Base-by-base conservation (phyloP, 805 yeast species). In the Jamesozyma rosinii region DNA sequence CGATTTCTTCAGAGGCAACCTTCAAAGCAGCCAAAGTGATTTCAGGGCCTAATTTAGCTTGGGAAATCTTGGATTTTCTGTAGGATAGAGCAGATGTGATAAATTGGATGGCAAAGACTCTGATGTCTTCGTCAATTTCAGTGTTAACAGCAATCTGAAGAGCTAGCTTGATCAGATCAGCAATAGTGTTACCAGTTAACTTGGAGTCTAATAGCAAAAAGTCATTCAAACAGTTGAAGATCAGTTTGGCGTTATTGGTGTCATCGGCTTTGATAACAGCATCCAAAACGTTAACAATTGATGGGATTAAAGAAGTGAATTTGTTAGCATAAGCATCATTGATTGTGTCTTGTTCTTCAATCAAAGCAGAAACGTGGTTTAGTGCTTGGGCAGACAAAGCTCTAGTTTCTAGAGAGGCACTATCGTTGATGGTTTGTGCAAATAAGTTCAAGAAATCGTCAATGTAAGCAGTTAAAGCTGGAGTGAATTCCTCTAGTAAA, bases 171-270 rank as follows among this genome's bases (percentile, higher is more conserved):
- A 88, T 68, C 54, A 92, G 74, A 41, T 73, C 78, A 39, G 79
- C 67, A 50, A 90, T 72, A 51, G 78, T 73, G 56, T 83, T 81
- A 55, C 95, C 94, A 27, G 88, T 72, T 49, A 90, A 71, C 56
- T 80, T 79, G 56, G 83, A 72, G 58, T 89, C 96, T 49, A 83
- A 69, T 57, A 81, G 70, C 41, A 87, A 69, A 58, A 92, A 73
- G 50, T 83, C 82, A 67, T 83, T 86, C 69, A 92, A 80, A 39
- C 86, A 83, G 61, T 83, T 87, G 70, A 89, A 92, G 33, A 89
- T 75, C 51, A 77, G 76, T 64, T 75, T 78, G 41, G 89, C 82
- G 49, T 76, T 71, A 49, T 77, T 87, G 29, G 77, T 67, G 58
- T 92, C 97, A 53, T 77, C 83, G 30, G 75, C 72, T 42, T 72